Base-by-base conservation (phyloP, 306 rosid genomes). In the Fagus crenata region DNA sequence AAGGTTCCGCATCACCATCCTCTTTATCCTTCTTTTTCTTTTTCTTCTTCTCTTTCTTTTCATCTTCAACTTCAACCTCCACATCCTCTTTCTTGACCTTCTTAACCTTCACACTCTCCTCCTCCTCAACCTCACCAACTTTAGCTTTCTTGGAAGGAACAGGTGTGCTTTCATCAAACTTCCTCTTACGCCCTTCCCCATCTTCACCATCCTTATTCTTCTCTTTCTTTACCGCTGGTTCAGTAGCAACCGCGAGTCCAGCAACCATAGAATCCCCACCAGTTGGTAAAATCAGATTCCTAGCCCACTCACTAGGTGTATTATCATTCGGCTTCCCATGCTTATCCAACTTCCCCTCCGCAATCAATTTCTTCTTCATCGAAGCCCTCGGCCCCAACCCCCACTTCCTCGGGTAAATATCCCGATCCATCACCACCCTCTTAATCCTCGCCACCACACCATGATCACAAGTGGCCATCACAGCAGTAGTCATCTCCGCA, bases 371-470 rank as follows among this genome's bases (percentile, higher is more conserved):
- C 86, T 92, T 92, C 84, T 92, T 92, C 93, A 87, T 87, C 7
- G 97, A 92, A 0, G 97, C 97, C 78, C 89, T 79, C 0, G 97
- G 97, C 2, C 95, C 97, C 81, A 92, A 63, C 11, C 97, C 97
- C 97, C 97, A 92, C 67, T 92, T 92, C 83, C 93, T 88, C 0
- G 97, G 97, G 80, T 93, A 93, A 8, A 92, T 89, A 82, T 93
- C 97, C 36, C 97, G 58, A 76, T 93, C 97, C 97, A 93, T 93
- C 36, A 93, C 97, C 4, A 93, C 97, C 76, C 97, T 87, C 88
- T 91, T 91, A 80, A 91, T 89, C 91, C 81, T 91, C 0, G 97
- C 97, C n/a, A 91, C 97, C 18, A 88, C 76, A 6, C 97, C 97
- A 75, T 91, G 97, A 81, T 91, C 97, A 81, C 97, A 91, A 79